A percentile compares a stretch with the other conserved stretches of the same genome.
These are phyloP conservation scores for Xylariaceae sp. DNA, from an alignment of 2,329 filamentous ascomycete species.

Conservation along the genomic window DNA sequence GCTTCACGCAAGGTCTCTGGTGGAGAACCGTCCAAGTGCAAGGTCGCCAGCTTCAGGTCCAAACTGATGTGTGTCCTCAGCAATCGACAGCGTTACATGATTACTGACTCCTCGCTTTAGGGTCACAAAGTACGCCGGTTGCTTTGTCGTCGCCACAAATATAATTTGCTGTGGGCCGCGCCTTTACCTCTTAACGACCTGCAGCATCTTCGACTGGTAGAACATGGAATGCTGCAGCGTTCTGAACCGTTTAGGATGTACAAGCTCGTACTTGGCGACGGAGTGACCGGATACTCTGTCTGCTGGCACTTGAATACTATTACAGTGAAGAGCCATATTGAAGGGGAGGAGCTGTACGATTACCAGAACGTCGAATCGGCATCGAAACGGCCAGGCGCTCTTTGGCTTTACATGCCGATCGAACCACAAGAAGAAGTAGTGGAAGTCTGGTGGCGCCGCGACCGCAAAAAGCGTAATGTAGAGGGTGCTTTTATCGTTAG, in stretches of 20 bases:
- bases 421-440: background rate
- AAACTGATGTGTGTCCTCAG: conserved; percentile 2
- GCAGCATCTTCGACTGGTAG: background rate
- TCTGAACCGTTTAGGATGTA: conserved; percentile 1
- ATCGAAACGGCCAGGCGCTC: background rate
- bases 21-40: background rate
- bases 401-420: conserved; percentile 4
- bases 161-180: background rate
- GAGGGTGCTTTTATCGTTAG: conserved; percentile 1
- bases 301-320: background rate
- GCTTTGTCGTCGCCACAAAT: background rate
- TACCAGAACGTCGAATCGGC: conserved; percentile 1
- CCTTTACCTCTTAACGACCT: conserved; percentile 1
- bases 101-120: background rate
- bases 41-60: background rate
- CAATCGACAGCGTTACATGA: background rate
- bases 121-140: conserved; percentile 5
- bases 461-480: background rate
- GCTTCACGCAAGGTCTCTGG: conserved; percentile 1
- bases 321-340: background rate
- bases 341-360: background rate
- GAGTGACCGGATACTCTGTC: conserved; percentile 3
- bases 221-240: background rate
- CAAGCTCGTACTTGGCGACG: background rate
- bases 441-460: conserved; percentile 1